Evolutionary conservation across 768 basidiomycete species (phyloP).

Genomic region (Heimioporus sp.): DNA sequence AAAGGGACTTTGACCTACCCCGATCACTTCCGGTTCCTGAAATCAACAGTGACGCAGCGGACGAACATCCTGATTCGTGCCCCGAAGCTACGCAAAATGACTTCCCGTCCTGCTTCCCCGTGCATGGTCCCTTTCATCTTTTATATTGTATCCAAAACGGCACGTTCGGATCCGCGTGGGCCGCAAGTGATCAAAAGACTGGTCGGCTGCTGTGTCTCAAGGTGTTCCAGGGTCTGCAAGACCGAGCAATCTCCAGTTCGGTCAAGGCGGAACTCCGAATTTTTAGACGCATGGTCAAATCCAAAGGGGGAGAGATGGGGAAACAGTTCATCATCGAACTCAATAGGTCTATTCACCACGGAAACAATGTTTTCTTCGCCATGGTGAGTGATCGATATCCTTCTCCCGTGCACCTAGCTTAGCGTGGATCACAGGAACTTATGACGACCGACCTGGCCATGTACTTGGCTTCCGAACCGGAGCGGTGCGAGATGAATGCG

Average conservation of each 20-base stretch:
- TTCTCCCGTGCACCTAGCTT: not conserved
- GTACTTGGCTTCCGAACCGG: conserved; percentile 25
- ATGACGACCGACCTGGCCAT: conserved; percentile 37
- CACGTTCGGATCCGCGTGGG: conserved; percentile 20
- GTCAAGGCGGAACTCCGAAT: conserved; percentile 33
- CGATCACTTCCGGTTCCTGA: not conserved
- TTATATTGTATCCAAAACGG: conserved; percentile 16
- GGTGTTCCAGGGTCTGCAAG: conserved; percentile 20
- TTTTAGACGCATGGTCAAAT: conserved; percentile 34
- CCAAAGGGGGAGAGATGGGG: conserved; percentile 17
- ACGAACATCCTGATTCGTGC: not conserved
- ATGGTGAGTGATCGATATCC: conserved; percentile 33
- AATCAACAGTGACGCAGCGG: not conserved
- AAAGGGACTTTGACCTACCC: not conserved
- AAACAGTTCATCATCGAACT: conserved; percentile 38
- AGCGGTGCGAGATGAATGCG: conserved; percentile 26
- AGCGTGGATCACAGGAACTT: conserved; percentile 32
- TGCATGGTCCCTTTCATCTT: conserved; percentile 26
- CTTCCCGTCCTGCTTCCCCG: conserved; percentile 17
- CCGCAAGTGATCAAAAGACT: conserved; percentile 21
- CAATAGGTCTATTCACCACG: conserved; percentile 36
- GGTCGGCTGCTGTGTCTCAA: conserved; percentile 41
- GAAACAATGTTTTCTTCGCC: conserved; percentile 30
- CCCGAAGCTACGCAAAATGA: not conserved
- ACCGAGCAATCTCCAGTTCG: conserved; percentile 8